Evolutionary conservation across 257 asterid genomes (phyloP).

Genomic region (Nicotiana obtusifolia): DNA sequence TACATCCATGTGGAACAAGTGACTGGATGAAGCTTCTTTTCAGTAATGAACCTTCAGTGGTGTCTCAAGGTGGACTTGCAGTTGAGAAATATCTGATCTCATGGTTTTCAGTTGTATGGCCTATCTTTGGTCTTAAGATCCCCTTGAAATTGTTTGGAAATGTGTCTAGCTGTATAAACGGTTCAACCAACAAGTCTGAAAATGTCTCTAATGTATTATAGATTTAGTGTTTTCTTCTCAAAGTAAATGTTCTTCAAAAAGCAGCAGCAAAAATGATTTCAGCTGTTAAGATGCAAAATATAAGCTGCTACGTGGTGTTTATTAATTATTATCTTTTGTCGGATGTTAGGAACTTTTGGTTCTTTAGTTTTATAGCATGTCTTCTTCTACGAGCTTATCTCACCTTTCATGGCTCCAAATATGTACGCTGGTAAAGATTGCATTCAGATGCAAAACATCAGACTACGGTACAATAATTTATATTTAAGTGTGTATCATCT

Average conservation of each 20-base stretch:
- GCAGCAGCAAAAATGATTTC: background rate
- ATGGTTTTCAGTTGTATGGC: constrained; percentile 81
- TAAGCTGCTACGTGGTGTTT: background rate
- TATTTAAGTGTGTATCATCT: background rate
- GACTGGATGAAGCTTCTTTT: constrained; percentile 85
- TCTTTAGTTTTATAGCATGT: background rate
- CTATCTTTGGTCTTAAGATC: constrained; percentile 55
- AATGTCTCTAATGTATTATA: background rate
- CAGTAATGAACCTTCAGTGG: constrained; percentile 25
- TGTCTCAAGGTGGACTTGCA: constrained; percentile 19
- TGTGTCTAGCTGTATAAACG: background rate
- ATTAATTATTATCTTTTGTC: background rate
- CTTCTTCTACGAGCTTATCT: background rate
- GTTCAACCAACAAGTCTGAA: background rate
- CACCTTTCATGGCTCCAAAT: background rate
- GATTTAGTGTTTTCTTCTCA: background rate
- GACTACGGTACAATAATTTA: no score
- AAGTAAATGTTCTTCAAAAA: background rate
- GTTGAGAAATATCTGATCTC: constrained; percentile 48
- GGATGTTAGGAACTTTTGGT: background rate
- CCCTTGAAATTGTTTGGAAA: constrained; percentile 44
- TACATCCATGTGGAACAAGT: constrained; percentile 89
- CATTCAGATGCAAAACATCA: background rate
- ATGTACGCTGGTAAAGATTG: background rate
- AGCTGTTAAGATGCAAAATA: background rate